Conservation (phyloP, 108 stramenopile genomes). For the Skeletonema potamos region DNA sequence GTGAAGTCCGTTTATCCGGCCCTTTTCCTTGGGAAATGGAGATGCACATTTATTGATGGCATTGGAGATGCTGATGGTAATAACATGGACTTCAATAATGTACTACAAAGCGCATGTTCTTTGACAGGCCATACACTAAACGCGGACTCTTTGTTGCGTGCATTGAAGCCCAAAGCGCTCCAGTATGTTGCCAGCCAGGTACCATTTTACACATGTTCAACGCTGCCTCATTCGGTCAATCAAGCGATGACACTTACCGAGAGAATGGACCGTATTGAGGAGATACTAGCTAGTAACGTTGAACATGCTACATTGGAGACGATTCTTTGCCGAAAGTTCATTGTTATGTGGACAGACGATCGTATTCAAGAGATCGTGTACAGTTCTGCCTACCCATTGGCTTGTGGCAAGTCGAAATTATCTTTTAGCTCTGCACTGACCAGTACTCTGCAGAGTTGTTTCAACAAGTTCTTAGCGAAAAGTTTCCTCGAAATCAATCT, state of each 20-base stretch:
- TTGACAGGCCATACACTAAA: background rate
- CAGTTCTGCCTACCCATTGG: slow-evolving; percentile 5
- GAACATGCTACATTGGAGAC: background rate
- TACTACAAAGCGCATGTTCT: slow-evolving; percentile 14
- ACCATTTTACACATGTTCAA: slow-evolving; percentile 20
- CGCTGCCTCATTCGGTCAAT: slow-evolving; percentile 5
- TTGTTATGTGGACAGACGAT: slow-evolving; percentile 14
- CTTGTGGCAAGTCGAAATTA: slow-evolving; percentile 16
- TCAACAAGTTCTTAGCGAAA: slow-evolving; percentile 24
- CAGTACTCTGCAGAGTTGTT: slow-evolving; percentile 13
- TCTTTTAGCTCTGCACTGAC: slow-evolving; percentile 14
- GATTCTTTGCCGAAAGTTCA: slow-evolving; percentile 19
- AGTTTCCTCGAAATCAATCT: slow-evolving; percentile 17
- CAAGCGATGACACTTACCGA: slow-evolving; percentile 8
- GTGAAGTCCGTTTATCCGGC: slow-evolving; percentile 17
- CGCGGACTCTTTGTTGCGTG: background rate
- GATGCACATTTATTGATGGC: slow-evolving; percentile 19
- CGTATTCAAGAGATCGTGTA: slow-evolving; percentile 4
- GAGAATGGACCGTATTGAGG: slow-evolving; percentile 8
- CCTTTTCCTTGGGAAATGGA: slow-evolving; percentile 24
- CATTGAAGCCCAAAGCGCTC: slow-evolving; percentile 21
- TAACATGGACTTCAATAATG: background rate
- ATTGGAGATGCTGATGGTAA: slow-evolving; percentile 9
- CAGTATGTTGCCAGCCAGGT: slow-evolving; percentile 25
- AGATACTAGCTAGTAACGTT: background rate